Base-by-base conservation (phyloP, 768 basidiomycete species). In the Serendipita vermifera region DNA sequence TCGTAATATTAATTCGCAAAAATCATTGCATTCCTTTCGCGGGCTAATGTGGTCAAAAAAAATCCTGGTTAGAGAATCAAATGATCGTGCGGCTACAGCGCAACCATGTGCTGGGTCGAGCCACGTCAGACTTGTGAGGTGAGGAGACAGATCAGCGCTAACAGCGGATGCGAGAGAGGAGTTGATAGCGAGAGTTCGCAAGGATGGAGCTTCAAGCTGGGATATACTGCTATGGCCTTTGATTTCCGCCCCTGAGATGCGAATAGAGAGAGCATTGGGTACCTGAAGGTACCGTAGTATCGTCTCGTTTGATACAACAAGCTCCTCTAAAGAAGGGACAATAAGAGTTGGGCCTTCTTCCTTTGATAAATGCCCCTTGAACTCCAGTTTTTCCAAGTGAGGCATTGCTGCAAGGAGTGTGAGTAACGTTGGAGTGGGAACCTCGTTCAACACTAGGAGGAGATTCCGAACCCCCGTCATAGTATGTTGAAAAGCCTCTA, bases 11-110 rank as follows among this genome's bases (percentile, higher is more conserved):
- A 51, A 29, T n/a, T 51, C 46, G 46, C 46, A 51, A 20, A 51
- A 26, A 31, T 51, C 46, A n/a, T 51, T 51, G 22, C 46, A 51
- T 26, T 51, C 46, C 46, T 29, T 51, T 7, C 46, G 46, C n/a
- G 46, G 46, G 32, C 46, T 51, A 9, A 31, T 5, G 32, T 51
- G 27, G 29, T 51, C 46, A 31, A 51, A 51, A n/a, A n/a, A 24
- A 29, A 51, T 20, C 22, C 7, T 7, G 46, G 24, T 29, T 15
- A 51, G 46, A 3, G n/a, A 27, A n/a, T 51, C 5, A 13, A 51
- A 15, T 27, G n/a, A 15, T 9, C 46, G 46, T 20, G 22, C 5
- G 17, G 32, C 27, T 4, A 31, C 26, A n/a, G 46, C 46, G 17
- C 46, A 51, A 27, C 46, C 46, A 22, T 31, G 24, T 22, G 24